Evolutionary conservation across 2,329 filamentous ascomycete genomes (phyloP), one percentile per base, ranked within the genome.

Genomic region (Sarocladiaceae sp.): DNA sequence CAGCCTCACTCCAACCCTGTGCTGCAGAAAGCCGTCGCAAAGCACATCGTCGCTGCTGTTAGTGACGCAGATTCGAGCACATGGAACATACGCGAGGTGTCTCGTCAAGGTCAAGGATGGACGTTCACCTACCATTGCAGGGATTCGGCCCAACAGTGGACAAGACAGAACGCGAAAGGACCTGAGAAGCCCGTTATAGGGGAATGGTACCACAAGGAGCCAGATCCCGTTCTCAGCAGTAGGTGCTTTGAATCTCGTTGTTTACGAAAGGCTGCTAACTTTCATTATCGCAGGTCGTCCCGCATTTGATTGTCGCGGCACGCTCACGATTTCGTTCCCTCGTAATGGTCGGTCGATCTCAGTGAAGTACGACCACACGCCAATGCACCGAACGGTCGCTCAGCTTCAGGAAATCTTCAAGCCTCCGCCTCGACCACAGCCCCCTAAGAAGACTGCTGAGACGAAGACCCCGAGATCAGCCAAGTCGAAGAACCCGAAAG

Each of bases 231-330:
- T 28, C 69, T 75, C 22, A 58, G 74, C 33, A 65, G 78, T 78
- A 67, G 57, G 71, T 58, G 10, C n/a, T n/a, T n/a, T n/a, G n/a
- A 33, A 33, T 8, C 29, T 15, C 15, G 29, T 10, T 33, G 5
- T 13, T 8, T 8, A 3, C 44, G n/a, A n/a, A n/a, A n/a, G n/a
- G 17, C 11, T 5, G 17, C 26, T 26, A 13, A 20, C 10, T 33
- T 4, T 31, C 10, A 8, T 18, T 18, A 26, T n/a, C 25, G 15
- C 55, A 80, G 77, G 66, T 25, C 77, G 80, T 13, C 80, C 80
- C 50, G 80, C 80, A 0, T 84, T 82, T 56, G 79, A 84, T 58
- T 84, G 80, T 54, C 72, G 76, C 33, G 80, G 80, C 17, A 68
- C 69, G 1, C 62, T 83, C 17, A 70, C 64, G 2, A 70, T 84